A percentile compares a stretch with the other conserved stretches of the same genome.
Evolutionary conservation across 495 filamentous ascomycete genomes (phyloP).

Genomic region (Rostrohypoxylon terebratum): DNA sequence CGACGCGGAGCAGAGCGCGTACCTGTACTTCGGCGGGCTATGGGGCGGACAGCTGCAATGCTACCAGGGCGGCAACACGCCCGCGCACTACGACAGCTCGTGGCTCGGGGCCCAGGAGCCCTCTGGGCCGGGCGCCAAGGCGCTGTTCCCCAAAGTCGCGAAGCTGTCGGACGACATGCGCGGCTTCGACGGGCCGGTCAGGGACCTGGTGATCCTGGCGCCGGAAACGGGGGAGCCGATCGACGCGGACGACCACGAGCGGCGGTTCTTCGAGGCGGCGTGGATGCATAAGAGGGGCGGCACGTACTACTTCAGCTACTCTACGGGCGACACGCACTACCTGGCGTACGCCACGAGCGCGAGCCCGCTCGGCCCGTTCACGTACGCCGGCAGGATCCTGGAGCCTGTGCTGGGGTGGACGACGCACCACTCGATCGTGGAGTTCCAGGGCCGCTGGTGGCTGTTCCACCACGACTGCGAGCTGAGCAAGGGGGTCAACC

Average conservation of each 20-base stretch:
- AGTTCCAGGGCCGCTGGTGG: constrained; percentile 76
- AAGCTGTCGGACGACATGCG: constrained; percentile 72
- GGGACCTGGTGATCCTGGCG: constrained; percentile 68
- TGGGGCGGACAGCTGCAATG: constrained; percentile 79
- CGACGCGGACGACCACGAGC: constrained; percentile 72
- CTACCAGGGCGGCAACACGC: constrained; percentile 56
- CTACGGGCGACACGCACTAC: constrained; percentile 79
- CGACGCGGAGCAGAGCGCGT: constrained; percentile 58
- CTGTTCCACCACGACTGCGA: constrained; percentile 80
- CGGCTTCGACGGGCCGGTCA: constrained; percentile 61
- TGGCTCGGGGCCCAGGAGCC: constrained; percentile 68
- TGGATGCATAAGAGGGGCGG: constrained; percentile 77
- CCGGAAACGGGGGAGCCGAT: constrained; percentile 68
- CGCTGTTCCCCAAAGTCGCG: constrained; percentile 71
- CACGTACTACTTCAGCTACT: constrained; percentile 80
- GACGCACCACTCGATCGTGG: constrained; percentile 81
- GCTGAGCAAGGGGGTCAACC: constrained; percentile 69
- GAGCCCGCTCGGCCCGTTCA: constrained; percentile 75
- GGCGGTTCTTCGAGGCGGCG: constrained; percentile 82
- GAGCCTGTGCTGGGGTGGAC: constrained; percentile 84
- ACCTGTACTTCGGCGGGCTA: constrained; percentile 73
- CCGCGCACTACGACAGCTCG: constrained; percentile 58
- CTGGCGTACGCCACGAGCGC: constrained; percentile 72
- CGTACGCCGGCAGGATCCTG: constrained; percentile 74
- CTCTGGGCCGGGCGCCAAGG: constrained; percentile 57